Evolutionary conservation across 1,284 basidiomycete species (phyloP).

Genomic region (Moesziomyces parantarcticus): DNA sequence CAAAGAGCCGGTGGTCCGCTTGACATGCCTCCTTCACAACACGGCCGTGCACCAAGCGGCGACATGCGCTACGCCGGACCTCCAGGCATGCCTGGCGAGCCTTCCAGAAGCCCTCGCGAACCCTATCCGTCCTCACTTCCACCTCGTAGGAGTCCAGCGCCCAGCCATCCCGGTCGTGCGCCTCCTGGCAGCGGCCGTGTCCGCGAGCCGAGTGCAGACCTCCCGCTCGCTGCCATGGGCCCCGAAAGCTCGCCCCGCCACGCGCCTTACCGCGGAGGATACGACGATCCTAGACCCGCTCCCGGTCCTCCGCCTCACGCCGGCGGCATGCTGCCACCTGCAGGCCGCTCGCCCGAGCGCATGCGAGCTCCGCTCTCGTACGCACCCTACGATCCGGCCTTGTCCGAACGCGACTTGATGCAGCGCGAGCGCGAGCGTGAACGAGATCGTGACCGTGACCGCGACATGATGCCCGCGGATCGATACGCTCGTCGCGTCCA

Average conservation of each 20-base stretch:
- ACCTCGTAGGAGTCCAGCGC: constrained; percentile 30
- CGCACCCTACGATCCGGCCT: constrained; percentile 28
- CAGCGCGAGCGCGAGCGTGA: constrained; percentile 37
- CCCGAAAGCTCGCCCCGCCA: constrained; percentile 39
- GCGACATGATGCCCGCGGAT: constrained; percentile 43
- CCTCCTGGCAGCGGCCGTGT: constrained; percentile 14
- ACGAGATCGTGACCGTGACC: constrained; percentile 22
- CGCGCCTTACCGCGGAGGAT: constrained; percentile 27
- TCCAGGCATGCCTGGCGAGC: constrained; percentile 22
- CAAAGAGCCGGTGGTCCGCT: constrained; percentile 20
- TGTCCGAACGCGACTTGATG: constrained; percentile 39
- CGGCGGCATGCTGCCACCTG: constrained; percentile 35
- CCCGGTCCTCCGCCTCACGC: constrained; percentile 23
- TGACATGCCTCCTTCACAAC: constrained; percentile 29
- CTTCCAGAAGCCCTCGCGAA: constrained; percentile 34
- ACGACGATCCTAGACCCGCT: constrained; percentile 37
- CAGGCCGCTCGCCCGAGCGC: constrained; percentile 44
- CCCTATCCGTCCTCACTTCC: constrained; percentile 24
- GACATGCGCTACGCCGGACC: constrained; percentile 37
- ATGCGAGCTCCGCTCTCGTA: constrained; percentile 39
- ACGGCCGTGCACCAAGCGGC: constrained; percentile 26
- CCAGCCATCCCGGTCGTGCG: constrained; percentile 16
- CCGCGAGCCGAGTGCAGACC: constrained; percentile 40
- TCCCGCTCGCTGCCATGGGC: constrained; percentile 27
- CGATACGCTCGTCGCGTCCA: constrained; percentile 45